Evolutionary conservation across 139 green algal species (phyloP), one percentile per base, ranked within the genome.

Genomic region (Gonium pectorale): DNA sequence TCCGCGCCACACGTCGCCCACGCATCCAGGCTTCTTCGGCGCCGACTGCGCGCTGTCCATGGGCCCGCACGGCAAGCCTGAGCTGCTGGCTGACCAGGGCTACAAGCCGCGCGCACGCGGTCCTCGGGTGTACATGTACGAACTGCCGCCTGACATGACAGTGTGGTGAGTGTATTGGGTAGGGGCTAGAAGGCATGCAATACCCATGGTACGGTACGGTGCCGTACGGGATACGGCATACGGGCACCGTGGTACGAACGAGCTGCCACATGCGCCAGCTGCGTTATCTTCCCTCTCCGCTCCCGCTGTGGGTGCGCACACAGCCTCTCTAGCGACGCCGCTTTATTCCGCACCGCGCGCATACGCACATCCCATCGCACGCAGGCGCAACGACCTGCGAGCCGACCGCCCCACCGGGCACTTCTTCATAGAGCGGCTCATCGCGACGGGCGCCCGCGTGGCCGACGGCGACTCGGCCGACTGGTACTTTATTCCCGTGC

Each of bases 401-500:
- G 29, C 87, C n/a, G 87, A 91, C 69, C 77, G 87, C 3, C 78
- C 77, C 26, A 82, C 66, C 0, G 54, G 70, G 13, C 52, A 41
- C 43, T 41, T 85, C 13, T 80, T 88, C 33, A 62, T 60, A 9
- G 75, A 89, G 77, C 79, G 83, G 6, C 52, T 91, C 24, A 69
- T 78, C 6, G 81, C 74, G 41, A 83, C 62, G n/a, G 82, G 87
- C 8, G 82, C 54, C 0, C 87, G 83, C 0, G 86, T 83, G 46
- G 70, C 46, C 0, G 79, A 91, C 69, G 60, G 49, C 21, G 78
- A 89, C 19, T 9, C 33, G 5, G 87, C 87, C 26, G 83, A 89
- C 64, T 89, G 71, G 78, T 91, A 74, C 83, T 87, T 87, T 46
- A 85, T 91, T 26, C 83, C 87, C 11, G 60, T 90, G 3, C 60